Evolutionary conservation across 2,329 filamentous ascomycete genomes (phyloP), one percentile per base, ranked within the genome.

Genomic region (Cordyceps militaris): DNA sequence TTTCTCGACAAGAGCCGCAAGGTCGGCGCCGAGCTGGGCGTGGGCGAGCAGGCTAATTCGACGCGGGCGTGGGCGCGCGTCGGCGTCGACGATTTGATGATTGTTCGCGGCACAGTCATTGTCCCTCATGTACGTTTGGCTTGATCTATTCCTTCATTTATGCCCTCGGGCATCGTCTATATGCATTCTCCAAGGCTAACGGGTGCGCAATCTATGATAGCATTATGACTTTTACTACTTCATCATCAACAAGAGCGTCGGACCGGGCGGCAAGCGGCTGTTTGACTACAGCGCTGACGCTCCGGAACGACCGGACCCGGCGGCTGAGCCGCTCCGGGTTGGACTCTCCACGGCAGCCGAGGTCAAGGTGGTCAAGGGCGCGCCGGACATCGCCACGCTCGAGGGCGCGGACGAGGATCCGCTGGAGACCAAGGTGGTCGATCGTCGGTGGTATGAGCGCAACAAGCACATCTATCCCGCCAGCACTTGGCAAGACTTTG

Each of bases 391-490:
- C 48, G 74, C 73, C 40, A 78, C 79, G 55, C 80, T 86, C 13
- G 93, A 63, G 74, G 93, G 93, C 14, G 85, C 79, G 26, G 72
- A 79, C 42, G 88, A 94, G 61, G 92, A 97, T 65, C 85, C 92
- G 1, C 81, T 81, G 3, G 74, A 88, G 61, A 97, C 93, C 3
- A 97, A 97, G 70, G 92, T 99, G 3, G 93, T 99, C 4, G 93
- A 99, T 74, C 82, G 94, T 60, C 79, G 94, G 60, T 99, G 94
- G 94, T 99, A 97, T 70, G 91, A 97, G 76, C 84, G 86, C 67
- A 97, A 97, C 71, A 99, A 97, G 74, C 94, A 99, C 72, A 97
- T 99, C 59, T 99, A 93, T 70, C 94, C 94, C 0, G 93, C 93
- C 21, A 97, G 90, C 69, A 82, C 93, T 48, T 99, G 94, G 94